Evolutionary conservation across 345 rosid genomes (phyloP), one percentile per base, ranked within the genome.

Genomic region (Kandelia obovata): DNA sequence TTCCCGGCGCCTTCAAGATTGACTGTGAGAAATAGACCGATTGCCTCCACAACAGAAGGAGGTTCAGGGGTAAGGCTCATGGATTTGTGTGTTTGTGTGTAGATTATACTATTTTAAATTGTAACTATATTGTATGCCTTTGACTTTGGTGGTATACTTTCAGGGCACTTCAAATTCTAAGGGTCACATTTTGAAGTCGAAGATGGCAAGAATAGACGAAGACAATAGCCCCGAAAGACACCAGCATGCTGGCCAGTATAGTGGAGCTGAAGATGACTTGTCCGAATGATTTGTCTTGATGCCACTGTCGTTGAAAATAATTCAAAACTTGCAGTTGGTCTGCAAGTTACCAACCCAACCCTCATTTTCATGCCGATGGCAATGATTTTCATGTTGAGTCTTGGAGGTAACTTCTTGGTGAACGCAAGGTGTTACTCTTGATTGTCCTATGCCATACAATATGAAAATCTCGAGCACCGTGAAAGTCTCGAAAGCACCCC

Each of bases 1-100:
- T 89, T 90, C 63, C 90, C 97, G 9, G 83, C 76, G 65, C 99
- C 99, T 37, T 84, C 94, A 68, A 80, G 84, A 75, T 77, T 95
- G 49, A 90, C 94, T 13, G 87, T 88, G 30, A 87, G 97, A 88
- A 71, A 78, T 46, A 81, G 96, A 70, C 61, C 86, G 27, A 70
- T 75, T 51, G 91, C 86, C 56, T 78, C 88, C 58, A 81, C 85
- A 20, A 84, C 84, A 49, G 96, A 95, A 80, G 86, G 85, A 71
- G 97, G 86, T 35, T 60, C 81, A 2, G 92, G 75, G 92, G 99
- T 95, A 89, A 51, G 69, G 70, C 53, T 63, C 73, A 15, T 63
- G 17, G 78, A 10, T 61, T 28, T 43, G 58, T 20, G 53, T 58
- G 17, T 58, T 53, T 49, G 51, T 37, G 23, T 60, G 61, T 17